These are phyloP conservation scores for Cryptococcus sp. DNA, from an alignment of 1,284 basidiomycete species.

Conservation along the genomic window DNA sequence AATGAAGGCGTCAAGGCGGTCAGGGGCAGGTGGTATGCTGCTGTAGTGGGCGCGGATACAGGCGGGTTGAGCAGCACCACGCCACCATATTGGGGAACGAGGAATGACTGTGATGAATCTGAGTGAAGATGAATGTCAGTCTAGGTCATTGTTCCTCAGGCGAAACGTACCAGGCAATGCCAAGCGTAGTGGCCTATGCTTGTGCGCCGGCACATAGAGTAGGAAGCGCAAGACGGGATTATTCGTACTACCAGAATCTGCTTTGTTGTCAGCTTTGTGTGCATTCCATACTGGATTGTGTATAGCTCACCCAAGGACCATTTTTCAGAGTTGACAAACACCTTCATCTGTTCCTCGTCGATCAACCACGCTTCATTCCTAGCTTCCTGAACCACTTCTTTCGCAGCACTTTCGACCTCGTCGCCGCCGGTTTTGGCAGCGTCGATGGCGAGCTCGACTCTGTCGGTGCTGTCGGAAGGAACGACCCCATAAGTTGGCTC, in stretches of 20 bases:
- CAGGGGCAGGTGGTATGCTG: slow-evolving; percentile 30
- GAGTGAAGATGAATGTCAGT: neutral
- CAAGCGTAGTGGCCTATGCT: slow-evolving; percentile 68
- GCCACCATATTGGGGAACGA: slow-evolving; percentile 94
- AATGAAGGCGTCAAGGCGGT: slow-evolving; percentile 62
- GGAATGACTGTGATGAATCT: slow-evolving; percentile 59
- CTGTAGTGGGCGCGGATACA: slow-evolving; percentile 14
- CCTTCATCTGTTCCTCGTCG: slow-evolving; percentile 75
- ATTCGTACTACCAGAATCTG: slow-evolving; percentile 62
- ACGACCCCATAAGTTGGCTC: slow-evolving; percentile 52
- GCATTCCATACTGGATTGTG: neutral
- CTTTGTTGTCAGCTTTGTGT: neutral
- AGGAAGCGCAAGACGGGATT: slow-evolving; percentile 93
- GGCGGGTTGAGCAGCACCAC: slow-evolving; percentile 76
- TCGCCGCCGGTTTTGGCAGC: slow-evolving; percentile 14
- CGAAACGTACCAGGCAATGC: slow-evolving; percentile 59
- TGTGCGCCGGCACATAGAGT: slow-evolving; percentile 77
- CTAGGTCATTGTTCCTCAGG: neutral
- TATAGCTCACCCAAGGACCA: slow-evolving; percentile 78
- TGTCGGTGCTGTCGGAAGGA: slow-evolving; percentile 24
- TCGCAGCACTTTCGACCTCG: slow-evolving; percentile 18
- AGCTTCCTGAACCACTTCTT: slow-evolving; percentile 17
- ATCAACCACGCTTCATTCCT: slow-evolving; percentile 60
- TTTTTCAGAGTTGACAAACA: slow-evolving; percentile 93
- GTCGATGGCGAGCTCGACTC: neutral